Percentiles rank a stretch among this genome's conserved stretches.
Conservation (phyloP, 306 rosid genomes). For the Fagus sylvatica region DNA sequence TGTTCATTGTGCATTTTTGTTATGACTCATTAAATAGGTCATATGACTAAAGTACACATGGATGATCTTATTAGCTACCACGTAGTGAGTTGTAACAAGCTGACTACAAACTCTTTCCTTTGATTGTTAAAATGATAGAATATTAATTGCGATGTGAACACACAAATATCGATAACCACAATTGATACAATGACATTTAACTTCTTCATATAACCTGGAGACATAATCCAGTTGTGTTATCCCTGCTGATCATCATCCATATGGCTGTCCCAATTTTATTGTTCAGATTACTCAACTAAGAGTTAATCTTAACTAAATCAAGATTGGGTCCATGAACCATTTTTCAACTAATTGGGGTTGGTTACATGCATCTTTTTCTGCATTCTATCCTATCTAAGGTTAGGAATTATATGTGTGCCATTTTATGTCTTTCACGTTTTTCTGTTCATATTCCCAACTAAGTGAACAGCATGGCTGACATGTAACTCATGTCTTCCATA, state of each 20-base stretch:
- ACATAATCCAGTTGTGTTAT: neutral
- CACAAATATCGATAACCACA: too few relatives aligned
- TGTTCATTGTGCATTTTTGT: too few relatives aligned
- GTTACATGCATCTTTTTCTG: neutral
- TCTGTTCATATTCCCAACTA: neutral
- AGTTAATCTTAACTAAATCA: neutral
- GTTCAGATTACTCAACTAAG: neutral
- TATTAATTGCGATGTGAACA: neutral
- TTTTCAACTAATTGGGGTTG: neutral
- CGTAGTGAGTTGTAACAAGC: too few relatives aligned
- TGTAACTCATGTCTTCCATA: neutral
- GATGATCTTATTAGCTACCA: too few relatives aligned
- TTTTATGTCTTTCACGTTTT: constrained; percentile 6
- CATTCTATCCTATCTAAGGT: neutral
- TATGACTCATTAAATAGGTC: too few relatives aligned
- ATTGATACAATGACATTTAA: neutral
- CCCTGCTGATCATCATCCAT: neutral
- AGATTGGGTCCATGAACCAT: neutral
- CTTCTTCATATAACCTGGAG: neutral
- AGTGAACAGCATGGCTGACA: neutral
- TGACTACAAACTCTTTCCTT: too few relatives aligned
- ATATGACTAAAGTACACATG: too few relatives aligned
- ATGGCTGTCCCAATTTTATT: neutral
- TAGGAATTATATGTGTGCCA: neutral
- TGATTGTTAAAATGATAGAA: neutral